A percentile compares a stretch with the other conserved stretches of the same genome.
These are phyloP conservation scores for Crucibulum parvulum DNA, from an alignment of 1,284 basidiomycete species.

Conservation along the genomic window DNA sequence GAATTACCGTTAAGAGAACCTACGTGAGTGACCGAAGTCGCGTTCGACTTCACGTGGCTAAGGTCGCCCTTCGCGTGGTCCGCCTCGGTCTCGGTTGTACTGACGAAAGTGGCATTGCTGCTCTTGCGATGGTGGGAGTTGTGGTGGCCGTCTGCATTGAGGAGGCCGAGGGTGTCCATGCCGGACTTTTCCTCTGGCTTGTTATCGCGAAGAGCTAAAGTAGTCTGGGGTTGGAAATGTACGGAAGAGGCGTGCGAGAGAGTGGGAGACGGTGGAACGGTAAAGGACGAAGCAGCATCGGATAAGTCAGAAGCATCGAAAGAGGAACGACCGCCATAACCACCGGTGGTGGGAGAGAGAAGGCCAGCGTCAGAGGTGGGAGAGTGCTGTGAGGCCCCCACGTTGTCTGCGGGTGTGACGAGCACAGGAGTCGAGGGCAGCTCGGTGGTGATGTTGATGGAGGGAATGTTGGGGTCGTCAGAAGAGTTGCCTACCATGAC, in stretches of 20 bases:
- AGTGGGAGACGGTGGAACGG: constrained; percentile 73
- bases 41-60: constrained; percentile 43
- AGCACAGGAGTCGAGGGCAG: constrained; percentile 13
- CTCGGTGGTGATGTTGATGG: constrained; percentile 35
- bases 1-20: constrained; percentile 21
- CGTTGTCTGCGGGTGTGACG: constrained; percentile 12
- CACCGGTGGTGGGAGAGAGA: constrained; percentile 27
- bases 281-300: constrained; percentile 42
- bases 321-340: constrained; percentile 11
- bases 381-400: constrained; percentile 14
- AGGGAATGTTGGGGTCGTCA: constrained; percentile 22
- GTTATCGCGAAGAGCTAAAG: constrained; percentile 74
- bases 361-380: constrained; percentile 24
- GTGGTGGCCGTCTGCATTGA: constrained; percentile 46
- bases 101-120: constrained; percentile 43
- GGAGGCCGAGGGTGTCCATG: constrained; percentile 59
- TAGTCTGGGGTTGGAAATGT: constrained; percentile 54
- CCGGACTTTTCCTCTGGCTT: constrained; percentile 67
- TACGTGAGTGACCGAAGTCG: constrained; percentile 42
- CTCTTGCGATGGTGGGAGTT: constrained; percentile 55
- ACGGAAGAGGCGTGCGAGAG: constrained; percentile 68
- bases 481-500: constrained; percentile 22
- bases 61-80: constrained; percentile 37
- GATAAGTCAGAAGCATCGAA: constrained; percentile 38
- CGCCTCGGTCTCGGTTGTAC: constrained; percentile 33